Evolutionary conservation across 768 basidiomycete species (phyloP).

Genomic region (Kwoniella shandongensis): DNA sequence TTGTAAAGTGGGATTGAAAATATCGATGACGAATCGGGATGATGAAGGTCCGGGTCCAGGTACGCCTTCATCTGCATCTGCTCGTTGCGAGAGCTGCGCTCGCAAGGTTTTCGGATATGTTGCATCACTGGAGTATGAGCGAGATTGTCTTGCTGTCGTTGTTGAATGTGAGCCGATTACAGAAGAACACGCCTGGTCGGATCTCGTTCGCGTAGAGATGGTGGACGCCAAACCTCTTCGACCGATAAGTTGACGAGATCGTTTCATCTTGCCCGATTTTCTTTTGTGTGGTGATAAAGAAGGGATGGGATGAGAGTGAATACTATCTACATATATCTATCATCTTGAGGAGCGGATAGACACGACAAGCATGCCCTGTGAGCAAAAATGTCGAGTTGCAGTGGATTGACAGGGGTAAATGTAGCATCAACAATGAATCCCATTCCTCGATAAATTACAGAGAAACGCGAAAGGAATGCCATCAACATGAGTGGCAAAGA

Average conservation of each 20-base stretch:
- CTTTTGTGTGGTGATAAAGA: neutral
- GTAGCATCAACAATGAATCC: conserved; percentile 9
- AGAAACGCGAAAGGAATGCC: too few relatives aligned
- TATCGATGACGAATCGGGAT: too few relatives aligned
- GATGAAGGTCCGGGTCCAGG: too few relatives aligned
- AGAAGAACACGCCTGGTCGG: too few relatives aligned
- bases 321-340: neutral
- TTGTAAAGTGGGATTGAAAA: conserved; percentile 1
- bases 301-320: neutral
- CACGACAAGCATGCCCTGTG: neutral
- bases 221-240: too few relatives aligned
- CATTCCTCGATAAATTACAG: too few relatives aligned
- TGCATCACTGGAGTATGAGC: neutral
- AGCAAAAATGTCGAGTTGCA: neutral
- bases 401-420: conserved; percentile 8
- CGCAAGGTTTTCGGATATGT: neutral
- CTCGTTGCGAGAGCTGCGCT: neutral
- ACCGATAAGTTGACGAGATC: too few relatives aligned
- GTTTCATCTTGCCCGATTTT: neutral
- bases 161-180: too few relatives aligned
- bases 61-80: neutral
- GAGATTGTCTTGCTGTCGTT: neutral
- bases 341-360: neutral
- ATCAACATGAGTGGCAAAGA: too few relatives aligned
- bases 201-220: too few relatives aligned